Percentiles rank a stretch among this genome's conserved stretches.
Evolutionary conservation across 1,139 yeast species (phyloP).

Genomic region (Candida sp.): DNA sequence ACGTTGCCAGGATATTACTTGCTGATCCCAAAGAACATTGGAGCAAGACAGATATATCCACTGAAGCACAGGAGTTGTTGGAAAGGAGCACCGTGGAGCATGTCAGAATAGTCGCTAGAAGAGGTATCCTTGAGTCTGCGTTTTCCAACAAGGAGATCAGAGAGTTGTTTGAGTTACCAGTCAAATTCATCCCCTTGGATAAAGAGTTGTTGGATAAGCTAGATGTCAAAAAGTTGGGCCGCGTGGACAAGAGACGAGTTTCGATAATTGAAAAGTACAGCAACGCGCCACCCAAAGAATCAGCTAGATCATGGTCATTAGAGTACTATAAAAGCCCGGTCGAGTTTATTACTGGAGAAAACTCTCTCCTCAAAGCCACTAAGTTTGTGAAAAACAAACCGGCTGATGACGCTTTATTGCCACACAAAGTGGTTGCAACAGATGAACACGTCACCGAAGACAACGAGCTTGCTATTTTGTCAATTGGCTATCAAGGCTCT

Average conservation of each 20-base stretch:
- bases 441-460: slow-evolving; percentile 38
- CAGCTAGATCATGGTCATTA: slow-evolving; percentile 57
- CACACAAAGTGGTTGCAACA: slow-evolving; percentile 46
- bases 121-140: slow-evolving; percentile 85
- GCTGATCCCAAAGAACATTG: slow-evolving; percentile 60
- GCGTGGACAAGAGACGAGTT: slow-evolving; percentile 74
- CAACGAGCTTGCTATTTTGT: slow-evolving; percentile 76
- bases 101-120: slow-evolving; percentile 80
- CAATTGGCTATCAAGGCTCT: slow-evolving; percentile 83
- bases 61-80: slow-evolving; percentile 60
- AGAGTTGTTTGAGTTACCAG: slow-evolving; percentile 72
- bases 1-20: slow-evolving; percentile 80
- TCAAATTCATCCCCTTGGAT: slow-evolving; percentile 58
- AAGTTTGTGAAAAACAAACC: slow-evolving; percentile 53
- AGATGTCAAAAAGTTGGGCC: slow-evolving; percentile 47
- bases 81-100: slow-evolving; percentile 55
- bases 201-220: slow-evolving; percentile 44
- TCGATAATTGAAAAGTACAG: slow-evolving; percentile 63
- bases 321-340: slow-evolving; percentile 74
- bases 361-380: slow-evolving; percentile 49
- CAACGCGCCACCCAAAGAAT: slow-evolving; percentile 20
- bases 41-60: slow-evolving; percentile 75
- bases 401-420: slow-evolving; percentile 32
- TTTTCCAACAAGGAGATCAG: slow-evolving; percentile 93
- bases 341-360: slow-evolving; percentile 43